Base-by-base conservation (phyloP, 2,329 filamentous ascomycete genomes). In the Pyrenophora graminea region DNA sequence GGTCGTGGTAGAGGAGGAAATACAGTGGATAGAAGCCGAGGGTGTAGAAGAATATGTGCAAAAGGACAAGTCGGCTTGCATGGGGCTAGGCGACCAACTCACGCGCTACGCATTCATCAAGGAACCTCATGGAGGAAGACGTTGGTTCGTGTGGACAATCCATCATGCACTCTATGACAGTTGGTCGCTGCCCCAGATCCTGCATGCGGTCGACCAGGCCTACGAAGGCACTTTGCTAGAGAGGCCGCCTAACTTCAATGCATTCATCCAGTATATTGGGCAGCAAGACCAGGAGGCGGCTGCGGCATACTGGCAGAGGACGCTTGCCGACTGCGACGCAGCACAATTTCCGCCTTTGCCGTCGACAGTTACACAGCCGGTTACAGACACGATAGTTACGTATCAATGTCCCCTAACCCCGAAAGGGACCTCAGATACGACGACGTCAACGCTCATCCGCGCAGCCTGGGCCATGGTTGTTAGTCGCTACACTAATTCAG, bases 141-240 rank as follows among this genome's bases (percentile, higher is more conserved):
- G 21, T 51, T 58, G 54, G 33, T 64, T 74, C 39, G 60, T 70
- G 34, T 70, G 66, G 67, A 73, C 69, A 0, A 30, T 70, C 8
- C 73, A 76, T 39, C 74, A 76, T 45, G 64, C 66, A 0, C 34
- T 73, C 1, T 75, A 73, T 34, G 74, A 76, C 49, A 73, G 69
- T 8, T 53, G 48, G 34, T 47, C 51, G 3, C 18, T 53, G 1
- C 25, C 23, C 0, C 21, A 32, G 0, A 31, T 62, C 1, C 13
- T 63, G 43, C 33, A 55, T 9, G 21, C 46, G 4, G 18, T 61
- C 0, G 30, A 50, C 5, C 15, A 6, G 9, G 12, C 44, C 3
- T 64, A 64, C 45, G 17, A 36, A 1, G 55, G 45, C 3, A 18
- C 3, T 4, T 13, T 19, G 1, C 2, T 40, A 1, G 23, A 31